Conservation (phyloP, 768 basidiomycete genomes). For the Tylopilus vinaceipallidus region DNA sequence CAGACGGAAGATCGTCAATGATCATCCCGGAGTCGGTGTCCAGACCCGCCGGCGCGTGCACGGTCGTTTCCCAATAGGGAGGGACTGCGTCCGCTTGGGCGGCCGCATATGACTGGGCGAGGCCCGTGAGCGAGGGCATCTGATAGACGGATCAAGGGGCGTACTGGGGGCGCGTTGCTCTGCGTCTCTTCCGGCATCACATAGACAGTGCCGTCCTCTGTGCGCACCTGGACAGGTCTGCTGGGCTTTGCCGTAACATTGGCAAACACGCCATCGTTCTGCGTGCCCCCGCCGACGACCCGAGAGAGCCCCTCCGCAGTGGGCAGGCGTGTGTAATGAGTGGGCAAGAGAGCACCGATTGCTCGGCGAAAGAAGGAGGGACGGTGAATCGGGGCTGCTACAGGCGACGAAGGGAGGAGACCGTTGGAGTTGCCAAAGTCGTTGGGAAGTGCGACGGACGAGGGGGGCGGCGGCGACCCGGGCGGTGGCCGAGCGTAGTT, state of each 20-base stretch:
- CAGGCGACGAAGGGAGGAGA: slow-evolving; percentile 49
- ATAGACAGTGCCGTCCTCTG: slow-evolving; percentile 55
- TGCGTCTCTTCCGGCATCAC: slow-evolving; percentile 79
- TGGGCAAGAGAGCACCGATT: slow-evolving; percentile 58
- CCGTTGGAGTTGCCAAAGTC: slow-evolving; percentile 75
- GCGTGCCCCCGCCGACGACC: slow-evolving; percentile 60
- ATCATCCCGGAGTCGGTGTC: slow-evolving; percentile 65
- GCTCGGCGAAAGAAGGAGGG: slow-evolving; percentile 59
- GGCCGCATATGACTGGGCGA: slow-evolving; percentile 70
- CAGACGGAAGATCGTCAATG: slow-evolving; percentile 89
- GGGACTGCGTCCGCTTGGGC: slow-evolving; percentile 91
- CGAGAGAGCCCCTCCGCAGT: slow-evolving; percentile 36
- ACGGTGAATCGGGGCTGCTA: slow-evolving; percentile 31
- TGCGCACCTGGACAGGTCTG: slow-evolving; percentile 40
- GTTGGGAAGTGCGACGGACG: slow-evolving; percentile 59
- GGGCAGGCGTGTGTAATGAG: slow-evolving; percentile 57
- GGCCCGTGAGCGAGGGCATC: background rate
- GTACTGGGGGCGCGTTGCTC: slow-evolving; percentile 83
- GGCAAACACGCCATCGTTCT: slow-evolving; percentile 94
- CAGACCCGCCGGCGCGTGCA: slow-evolving; percentile 69
- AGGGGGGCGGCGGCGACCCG: slow-evolving; percentile 68
- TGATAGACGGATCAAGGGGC: slow-evolving; percentile 25
- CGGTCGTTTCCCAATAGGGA: slow-evolving; percentile 95
- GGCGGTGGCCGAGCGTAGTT: slow-evolving; percentile 70
- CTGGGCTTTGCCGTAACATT: slow-evolving; percentile 91